phyloP scores from a whole-genome alignment of 148 eudicot genomes.

The Rhododendron williamsianum region DNA sequence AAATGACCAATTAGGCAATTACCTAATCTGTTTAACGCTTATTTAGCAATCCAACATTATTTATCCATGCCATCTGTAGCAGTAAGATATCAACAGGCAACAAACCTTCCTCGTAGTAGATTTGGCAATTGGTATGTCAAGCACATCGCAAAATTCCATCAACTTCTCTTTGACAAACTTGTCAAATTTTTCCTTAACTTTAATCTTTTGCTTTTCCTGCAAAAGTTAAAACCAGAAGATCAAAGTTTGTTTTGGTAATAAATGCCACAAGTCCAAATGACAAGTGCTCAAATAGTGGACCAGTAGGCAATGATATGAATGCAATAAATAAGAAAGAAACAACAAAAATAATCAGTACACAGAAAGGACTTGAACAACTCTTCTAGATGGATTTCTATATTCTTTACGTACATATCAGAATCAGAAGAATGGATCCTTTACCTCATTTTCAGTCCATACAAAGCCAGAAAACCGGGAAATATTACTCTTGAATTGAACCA shows the following conservation, averaged over 20 bases:
- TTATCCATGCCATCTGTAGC: background rate
- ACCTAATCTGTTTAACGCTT: background rate
- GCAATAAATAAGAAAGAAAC: background rate
- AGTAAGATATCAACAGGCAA: conserved; percentile 13
- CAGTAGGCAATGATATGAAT: background rate
- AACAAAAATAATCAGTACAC: background rate
- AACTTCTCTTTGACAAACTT: conserved; percentile 76
- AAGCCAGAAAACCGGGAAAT: conserved; percentile 90
- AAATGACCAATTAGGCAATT: background rate
- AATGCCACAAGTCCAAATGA: background rate
- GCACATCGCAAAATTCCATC: conserved; percentile 76
- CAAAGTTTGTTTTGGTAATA: background rate
- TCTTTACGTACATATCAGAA: background rate
- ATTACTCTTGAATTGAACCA: conserved; percentile 59
- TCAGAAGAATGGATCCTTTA: conserved; percentile 20
- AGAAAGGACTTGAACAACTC: background rate
- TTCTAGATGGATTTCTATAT: background rate
- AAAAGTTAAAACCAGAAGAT: conserved; percentile 2
- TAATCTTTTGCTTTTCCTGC: conserved; percentile 89
- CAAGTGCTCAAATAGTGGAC: background rate
- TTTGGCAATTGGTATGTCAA: conserved; percentile 69
- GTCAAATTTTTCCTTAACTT: conserved; percentile 83
- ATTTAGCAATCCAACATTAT: background rate
- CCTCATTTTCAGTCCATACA: conserved; percentile 93
- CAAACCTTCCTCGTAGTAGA: conserved; percentile 63